Evolutionary conservation across 768 basidiomycete species (phyloP).

Genomic region (Favolaschia claudopus): DNA sequence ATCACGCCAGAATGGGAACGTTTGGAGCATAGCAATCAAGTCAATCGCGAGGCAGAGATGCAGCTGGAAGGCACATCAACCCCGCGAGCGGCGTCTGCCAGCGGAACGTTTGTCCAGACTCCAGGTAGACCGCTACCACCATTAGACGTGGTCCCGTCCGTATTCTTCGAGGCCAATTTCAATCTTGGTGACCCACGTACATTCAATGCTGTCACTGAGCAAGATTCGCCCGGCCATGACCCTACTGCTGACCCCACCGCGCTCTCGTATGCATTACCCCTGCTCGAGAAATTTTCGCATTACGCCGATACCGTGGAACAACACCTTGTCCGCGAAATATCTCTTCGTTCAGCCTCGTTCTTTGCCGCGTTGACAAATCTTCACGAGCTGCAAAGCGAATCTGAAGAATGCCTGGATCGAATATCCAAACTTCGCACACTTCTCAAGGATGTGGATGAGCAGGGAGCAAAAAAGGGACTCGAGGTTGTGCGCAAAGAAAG

Average conservation of each 20-base stretch:
- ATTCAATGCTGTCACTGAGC: constrained; percentile 80
- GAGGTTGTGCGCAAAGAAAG: constrained; percentile 72
- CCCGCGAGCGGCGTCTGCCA: constrained; percentile 21
- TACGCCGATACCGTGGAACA: constrained; percentile 94
- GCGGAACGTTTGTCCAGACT: constrained; percentile 36
- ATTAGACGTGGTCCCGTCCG: constrained; percentile 75
- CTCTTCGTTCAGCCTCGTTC: constrained; percentile 89
- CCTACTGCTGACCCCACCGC: constrained; percentile 61
- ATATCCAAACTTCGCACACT: constrained; percentile 76
- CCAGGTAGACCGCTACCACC: constrained; percentile 64
- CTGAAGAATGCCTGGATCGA: constrained; percentile 79
- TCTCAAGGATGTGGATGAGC: constrained; percentile 78
- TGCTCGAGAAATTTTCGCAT: constrained; percentile 90
- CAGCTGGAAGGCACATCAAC: constrained; percentile 45
- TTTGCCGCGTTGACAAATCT: constrained; percentile 96
- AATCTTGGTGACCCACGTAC: constrained; percentile 82
- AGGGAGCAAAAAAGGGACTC: constrained; percentile 81
- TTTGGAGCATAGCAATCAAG: constrained; percentile 59
- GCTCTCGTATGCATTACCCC: constrained; percentile 70
- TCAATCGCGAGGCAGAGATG: constrained; percentile 47
- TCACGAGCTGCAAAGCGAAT: constrained; percentile 91
- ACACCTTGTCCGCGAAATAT: constrained; percentile 93
- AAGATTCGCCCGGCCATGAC: constrained; percentile 45
- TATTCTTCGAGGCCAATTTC: constrained; percentile 84
- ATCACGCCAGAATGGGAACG: constrained; percentile 81